Evolutionary conservation across 2,329 filamentous ascomycete species (phyloP), one percentile per base, ranked within the genome.

Genomic region (Pyricularia sp.): DNA sequence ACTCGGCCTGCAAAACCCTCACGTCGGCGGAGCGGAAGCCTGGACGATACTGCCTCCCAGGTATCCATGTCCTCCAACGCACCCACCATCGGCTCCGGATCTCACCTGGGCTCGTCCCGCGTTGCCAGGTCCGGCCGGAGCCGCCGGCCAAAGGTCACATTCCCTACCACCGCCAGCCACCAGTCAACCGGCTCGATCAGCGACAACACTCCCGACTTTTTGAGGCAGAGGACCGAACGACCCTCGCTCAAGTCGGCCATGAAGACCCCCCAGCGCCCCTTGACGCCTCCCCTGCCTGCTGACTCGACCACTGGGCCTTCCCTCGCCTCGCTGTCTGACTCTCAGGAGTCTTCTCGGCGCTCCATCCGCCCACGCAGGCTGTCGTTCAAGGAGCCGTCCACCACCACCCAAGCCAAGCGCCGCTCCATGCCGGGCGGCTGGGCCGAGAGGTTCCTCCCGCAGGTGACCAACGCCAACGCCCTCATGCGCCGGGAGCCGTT

Each of bases 41-140:
- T 59, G 4, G 28, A 23, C 5, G 58, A 66, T 14, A 50, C 42
- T n/a, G 59, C 66, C 10, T 71, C 70, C 6, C 58, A 70, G 26
- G 50, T 68, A 2, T 72, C 71, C 0, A 26, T 65, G 33, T 65
- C 69, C 7, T 70, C 69, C 0, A 69, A 70, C 64, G 61, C 68
- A 30, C 68, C 71, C 7, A 65, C 70, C 23, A 36, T 69, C 36
- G 69, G 70, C 14, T 23, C 25, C 0, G 68, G 70, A 14, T 63
- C 65, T 5, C 28, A 67, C 0, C 59, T 64, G 20, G 58, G 25
- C 28, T 55, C 50, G 20, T 25, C 66, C n/a, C 66, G 66, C 20
- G 50, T 67, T 7, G 50, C 25, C 26, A 67, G 33, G 66, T n/a
- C 50, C 4, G 20, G 36, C 36, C 58, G 42, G 25, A 55, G 25